phyloP scores from a whole-genome alignment of 495 filamentous ascomycete species.

The Pseudoneurospora amorphoporcata region DNA sequence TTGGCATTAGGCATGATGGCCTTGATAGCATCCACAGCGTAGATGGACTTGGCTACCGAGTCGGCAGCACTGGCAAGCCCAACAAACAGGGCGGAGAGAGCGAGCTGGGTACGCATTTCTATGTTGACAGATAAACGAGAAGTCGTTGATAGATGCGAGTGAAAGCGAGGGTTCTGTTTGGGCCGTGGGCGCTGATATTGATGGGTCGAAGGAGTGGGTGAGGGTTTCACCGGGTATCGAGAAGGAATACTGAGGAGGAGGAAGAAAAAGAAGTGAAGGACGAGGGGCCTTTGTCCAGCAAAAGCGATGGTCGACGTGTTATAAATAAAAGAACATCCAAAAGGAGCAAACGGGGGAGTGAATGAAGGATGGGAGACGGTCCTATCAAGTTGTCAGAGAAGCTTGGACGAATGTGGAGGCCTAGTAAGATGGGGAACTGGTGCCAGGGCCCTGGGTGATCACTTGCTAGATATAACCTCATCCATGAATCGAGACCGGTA shows the following conservation, averaged over 20 bases:
- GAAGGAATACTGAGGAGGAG: background rate
- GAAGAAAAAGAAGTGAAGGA: background rate
- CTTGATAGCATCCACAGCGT: constrained; percentile 33
- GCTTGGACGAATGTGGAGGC: background rate
- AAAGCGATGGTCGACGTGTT: background rate
- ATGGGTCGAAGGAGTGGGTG: background rate
- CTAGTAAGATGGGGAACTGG: background rate
- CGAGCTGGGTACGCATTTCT: background rate
- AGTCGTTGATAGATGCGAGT: background rate
- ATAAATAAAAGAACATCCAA: background rate
- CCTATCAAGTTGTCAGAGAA: background rate
- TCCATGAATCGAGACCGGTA: background rate
- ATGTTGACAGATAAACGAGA: background rate
- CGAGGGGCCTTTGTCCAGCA: background rate
- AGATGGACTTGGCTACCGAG: background rate
- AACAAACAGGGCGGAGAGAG: background rate
- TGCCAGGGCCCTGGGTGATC: background rate
- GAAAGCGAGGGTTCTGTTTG: background rate
- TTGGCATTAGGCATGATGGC: constrained; percentile 39
- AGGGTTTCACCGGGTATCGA: background rate
- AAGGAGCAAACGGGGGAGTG: background rate
- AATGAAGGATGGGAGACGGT: background rate
- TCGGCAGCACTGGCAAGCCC: background rate
- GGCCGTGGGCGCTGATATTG: background rate
- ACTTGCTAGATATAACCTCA: background rate